A percentile compares a stretch with the other conserved stretches of the same genome.
These are phyloP conservation scores for Forsythia viridissima DNA, from an alignment of 257 asterid species.

Conservation along the genomic window DNA sequence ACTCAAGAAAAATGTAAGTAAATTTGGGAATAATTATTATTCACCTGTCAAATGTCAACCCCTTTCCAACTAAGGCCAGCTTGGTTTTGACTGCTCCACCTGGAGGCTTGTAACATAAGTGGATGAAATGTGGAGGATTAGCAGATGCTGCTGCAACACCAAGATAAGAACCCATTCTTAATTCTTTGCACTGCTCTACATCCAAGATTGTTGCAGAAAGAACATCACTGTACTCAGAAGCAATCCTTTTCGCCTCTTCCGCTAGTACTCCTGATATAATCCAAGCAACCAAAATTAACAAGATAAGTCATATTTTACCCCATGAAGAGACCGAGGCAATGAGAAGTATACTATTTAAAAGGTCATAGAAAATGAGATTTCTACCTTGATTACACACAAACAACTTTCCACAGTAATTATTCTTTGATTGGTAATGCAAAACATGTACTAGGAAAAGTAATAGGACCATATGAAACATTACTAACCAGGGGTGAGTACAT, in stretches of 20 bases:
- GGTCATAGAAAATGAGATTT: not conserved
- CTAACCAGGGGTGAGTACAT: constrained; percentile 97
- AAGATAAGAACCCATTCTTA: constrained; percentile 97
- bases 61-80: constrained; percentile 94
- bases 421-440: not conserved
- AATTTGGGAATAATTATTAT: not conserved
- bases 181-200: constrained; percentile 87
- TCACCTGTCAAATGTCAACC: constrained; percentile 98
- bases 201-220: constrained; percentile 83
- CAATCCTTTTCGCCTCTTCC: constrained; percentile 78
- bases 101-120: constrained; percentile 83
- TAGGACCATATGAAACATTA: constrained; percentile 14
- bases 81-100: constrained; percentile 76
- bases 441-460: not conserved
- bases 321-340: not conserved
- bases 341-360: not conserved
- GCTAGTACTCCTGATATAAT: constrained; percentile 73
- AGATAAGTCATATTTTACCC: not conserved
- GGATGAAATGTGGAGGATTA: constrained; percentile 93
- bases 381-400: not conserved
- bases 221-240: constrained; percentile 78
- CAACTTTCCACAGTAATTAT: not conserved
- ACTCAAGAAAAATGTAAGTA: not conserved
- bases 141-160: constrained; percentile 95
- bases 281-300: constrained; percentile 7